Evolutionary conservation across 345 rosid species (phyloP).

Genomic region (Murraya koenigii): DNA sequence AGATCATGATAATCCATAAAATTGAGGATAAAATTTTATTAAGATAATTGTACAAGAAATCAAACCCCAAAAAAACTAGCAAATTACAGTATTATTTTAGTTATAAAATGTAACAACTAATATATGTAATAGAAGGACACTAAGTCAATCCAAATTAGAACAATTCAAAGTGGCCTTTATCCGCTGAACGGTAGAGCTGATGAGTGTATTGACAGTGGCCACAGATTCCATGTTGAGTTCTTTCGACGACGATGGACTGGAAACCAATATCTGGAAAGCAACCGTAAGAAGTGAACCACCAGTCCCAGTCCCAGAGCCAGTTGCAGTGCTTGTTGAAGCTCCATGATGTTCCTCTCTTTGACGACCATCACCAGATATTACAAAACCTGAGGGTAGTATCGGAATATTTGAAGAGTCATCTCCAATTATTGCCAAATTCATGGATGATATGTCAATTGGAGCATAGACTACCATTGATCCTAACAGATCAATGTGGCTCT

Average conservation of each 20-base stretch:
- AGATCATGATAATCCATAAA: too few relatives aligned
- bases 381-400: slow-evolving; percentile 75
- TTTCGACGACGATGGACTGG: slow-evolving; percentile 19
- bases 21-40: too few relatives aligned
- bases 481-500: slow-evolving; percentile 42
- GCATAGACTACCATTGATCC: slow-evolving; percentile 60
- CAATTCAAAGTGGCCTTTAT: slow-evolving; percentile 45
- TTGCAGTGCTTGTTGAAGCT: slow-evolving; percentile 12
- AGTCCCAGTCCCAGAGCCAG: not conserved
- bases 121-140: not conserved
- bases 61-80: not conserved
- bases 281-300: slow-evolving; percentile 54
- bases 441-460: slow-evolving; percentile 40
- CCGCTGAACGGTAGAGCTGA: slow-evolving; percentile 51
- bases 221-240: slow-evolving; percentile 39
- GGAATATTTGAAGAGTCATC: slow-evolving; percentile 33
- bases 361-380: slow-evolving; percentile 49
- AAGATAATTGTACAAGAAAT: not conserved
- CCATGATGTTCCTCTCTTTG: not conserved
- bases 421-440: slow-evolving; percentile 35
- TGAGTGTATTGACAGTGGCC: slow-evolving; percentile 46
- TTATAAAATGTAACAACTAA: not conserved
- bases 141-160: slow-evolving; percentile 21
- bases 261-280: slow-evolving; percentile 58
- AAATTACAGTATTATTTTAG: not conserved